Evolutionary conservation across 1,284 basidiomycete genomes (phyloP), one percentile per base, ranked within the genome.

Genomic region (Gomphus bonarii): DNA sequence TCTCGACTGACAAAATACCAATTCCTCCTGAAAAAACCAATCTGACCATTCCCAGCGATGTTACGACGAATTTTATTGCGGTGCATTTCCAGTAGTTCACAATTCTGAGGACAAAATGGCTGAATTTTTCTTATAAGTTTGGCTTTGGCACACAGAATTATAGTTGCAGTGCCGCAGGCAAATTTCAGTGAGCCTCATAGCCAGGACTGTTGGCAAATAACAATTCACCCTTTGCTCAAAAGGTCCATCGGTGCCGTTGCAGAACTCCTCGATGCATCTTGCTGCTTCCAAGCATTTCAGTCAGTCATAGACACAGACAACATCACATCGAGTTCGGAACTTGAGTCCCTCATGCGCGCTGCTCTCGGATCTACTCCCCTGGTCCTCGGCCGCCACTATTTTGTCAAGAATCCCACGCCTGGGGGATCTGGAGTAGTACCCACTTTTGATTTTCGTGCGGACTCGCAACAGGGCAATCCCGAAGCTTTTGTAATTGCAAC

Each of bases 241-340:
- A n/a, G 69, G 35, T 66, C 65, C 56, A 61, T 69, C 40, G 81
- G 81, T n/a, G 80, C 81, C 18, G 67, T 81, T 31, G 80, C 79
- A 0, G 73, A 77, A 59, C 66, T 85, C 5, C 78, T 81, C 65
- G 83, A 87, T 65, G 71, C 77, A 44, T 79, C 78, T 1, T 84
- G 83, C 70, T 56, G 65, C 12, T 77, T 78, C 64, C 61, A 69
- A 48, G 65, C 49, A 3, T 10, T 50, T 22, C 46, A 12, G 25
- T 48, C 46, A 3, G 46, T 12, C 25, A 30, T n/a, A n/a, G n/a
- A n/a, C n/a, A n/a, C n/a, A n/a, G n/a, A n/a, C 46, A 48, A 48
- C 22, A n/a, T 11, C 46, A 18, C 33, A 1, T 50, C n/a, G n/a
- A n/a, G n/a, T n/a, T n/a, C n/a, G 18, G 35, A 50, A 35, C 20